Evolutionary conservation across 768 basidiomycete species (phyloP), one percentile per base, ranked within the genome.

Genomic region (Stropharia rugosoannulata): DNA sequence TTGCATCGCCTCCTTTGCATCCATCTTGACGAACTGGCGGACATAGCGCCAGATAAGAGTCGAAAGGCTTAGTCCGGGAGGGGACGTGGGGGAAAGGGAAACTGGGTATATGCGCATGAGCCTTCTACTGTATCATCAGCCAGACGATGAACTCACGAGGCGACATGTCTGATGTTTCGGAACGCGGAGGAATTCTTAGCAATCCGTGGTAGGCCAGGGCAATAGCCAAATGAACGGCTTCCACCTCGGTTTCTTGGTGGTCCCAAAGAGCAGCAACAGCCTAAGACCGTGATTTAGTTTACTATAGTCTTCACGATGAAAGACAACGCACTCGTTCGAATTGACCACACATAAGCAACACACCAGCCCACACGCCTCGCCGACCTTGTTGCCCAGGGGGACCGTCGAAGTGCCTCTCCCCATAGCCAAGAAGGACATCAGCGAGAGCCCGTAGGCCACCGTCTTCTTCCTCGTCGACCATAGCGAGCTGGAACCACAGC

Each of bases 401-500:
- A 56, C 89, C 80, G 60, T 92, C 85, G 66, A 94, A 93, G 65
- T 93, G 89, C 35, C 87, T 84, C 61, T 92, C 87, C 7, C 91
- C 92, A 60, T 91, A 90, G 42, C 84, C 83, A 10, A 90, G 72
- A 7, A 92, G 70, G 36, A 88, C 85, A 52, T 97, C 93, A 1
- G 89, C 78, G 0, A 94, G 75, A 3, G 82, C 82, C 16, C 84
- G 81, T 18, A 94, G 78, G 9, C 90, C 90, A 27, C 85, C 86
- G 53, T 86, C 85, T 60, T 92, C 90, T 29, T 92, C 88, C 65
- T 93, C 90, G 57, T 93, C 90, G 46, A 86, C 90, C 84, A 98
- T 89, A 1, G 87, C 80, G 12, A 98, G 80, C 73, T 99, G 95
- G 77, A 95, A 87, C 96, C 96, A 99, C 36, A 98, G 76, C 96